A percentile compares a stretch with the other conserved stretches of the same genome.
Conservation (phyloP, 305 asterid species). For the Stenogyne calaminthoides region DNA sequence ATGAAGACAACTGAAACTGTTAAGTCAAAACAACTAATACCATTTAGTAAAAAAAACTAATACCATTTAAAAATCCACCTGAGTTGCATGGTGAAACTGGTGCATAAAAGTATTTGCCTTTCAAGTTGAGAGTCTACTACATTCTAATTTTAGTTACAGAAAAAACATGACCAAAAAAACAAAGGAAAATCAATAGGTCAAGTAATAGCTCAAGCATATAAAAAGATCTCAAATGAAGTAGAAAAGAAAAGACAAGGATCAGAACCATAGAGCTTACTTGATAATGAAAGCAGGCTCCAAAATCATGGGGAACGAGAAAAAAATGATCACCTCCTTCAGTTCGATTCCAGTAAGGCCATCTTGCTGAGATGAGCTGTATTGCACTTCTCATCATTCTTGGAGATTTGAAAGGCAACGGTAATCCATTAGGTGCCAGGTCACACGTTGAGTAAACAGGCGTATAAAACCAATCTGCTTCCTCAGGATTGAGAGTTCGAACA, state of each 20-base stretch:
- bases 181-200: not conserved
- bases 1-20: too few relatives aligned
- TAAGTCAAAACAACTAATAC: too few relatives aligned
- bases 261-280: slow-evolving; percentile 43
- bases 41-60: too few relatives aligned
- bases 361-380: slow-evolving; percentile 67
- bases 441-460: slow-evolving; percentile 80
- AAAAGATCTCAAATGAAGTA: not conserved
- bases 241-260: not conserved
- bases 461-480: slow-evolving; percentile 88
- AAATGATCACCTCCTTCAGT: slow-evolving; percentile 85
- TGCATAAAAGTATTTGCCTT: not conserved
- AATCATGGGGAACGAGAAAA: slow-evolving; percentile 84
- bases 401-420: slow-evolving; percentile 76
- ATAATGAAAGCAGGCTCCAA: slow-evolving; percentile 89
- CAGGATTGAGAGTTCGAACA: slow-evolving; percentile 74
- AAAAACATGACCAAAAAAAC: not conserved
- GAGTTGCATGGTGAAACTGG: too few relatives aligned
- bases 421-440: slow-evolving; percentile 78
- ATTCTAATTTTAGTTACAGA: not conserved
- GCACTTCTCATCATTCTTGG: slow-evolving; percentile 86
- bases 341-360: slow-evolving; percentile 86
- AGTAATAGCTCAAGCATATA: slow-evolving; percentile 1
- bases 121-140: not conserved
- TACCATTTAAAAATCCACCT: too few relatives aligned